phyloP scores from a whole-genome alignment of 345 rosid genomes.

The Citrus sinensis region DNA sequence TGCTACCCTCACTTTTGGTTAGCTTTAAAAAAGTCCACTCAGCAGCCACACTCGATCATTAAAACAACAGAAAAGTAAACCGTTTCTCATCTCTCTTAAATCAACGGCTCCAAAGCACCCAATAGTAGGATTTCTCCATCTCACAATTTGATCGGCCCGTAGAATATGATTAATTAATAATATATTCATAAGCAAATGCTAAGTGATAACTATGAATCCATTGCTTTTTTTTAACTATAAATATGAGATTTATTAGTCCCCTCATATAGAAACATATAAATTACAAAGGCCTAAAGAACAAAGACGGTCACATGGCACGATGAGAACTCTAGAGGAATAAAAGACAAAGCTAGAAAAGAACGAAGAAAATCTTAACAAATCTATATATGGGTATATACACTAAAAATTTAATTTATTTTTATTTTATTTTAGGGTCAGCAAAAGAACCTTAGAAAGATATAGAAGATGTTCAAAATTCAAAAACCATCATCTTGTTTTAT shows the following conservation, averaged over 20 bases:
- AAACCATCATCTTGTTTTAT: conserved; percentile 11
- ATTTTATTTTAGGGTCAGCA: conserved; percentile 19
- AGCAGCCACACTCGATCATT: conserved; percentile 17
- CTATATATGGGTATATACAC: conserved; percentile 21
- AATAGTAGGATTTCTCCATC: background rate
- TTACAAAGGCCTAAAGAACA: background rate
- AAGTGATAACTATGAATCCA: conserved; percentile 3
- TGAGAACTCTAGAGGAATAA: conserved; percentile 21
- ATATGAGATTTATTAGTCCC: background rate
- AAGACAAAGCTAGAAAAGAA: conserved; percentile 13
- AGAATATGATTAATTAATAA: background rate
- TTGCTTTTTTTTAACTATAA: background rate
- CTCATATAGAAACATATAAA: background rate
- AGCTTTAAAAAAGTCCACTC: background rate
- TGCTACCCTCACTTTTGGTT: conserved; percentile 14
- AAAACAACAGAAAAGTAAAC: background rate
- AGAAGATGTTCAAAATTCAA: conserved; percentile 24
- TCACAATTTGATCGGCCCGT: background rate
- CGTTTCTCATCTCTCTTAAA: background rate
- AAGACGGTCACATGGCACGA: conserved; percentile 30
- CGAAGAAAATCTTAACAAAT: conserved; percentile 31
- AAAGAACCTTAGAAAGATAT: conserved; percentile 36
- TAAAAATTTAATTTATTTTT: background rate
- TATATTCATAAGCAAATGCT: background rate
- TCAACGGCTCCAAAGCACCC: background rate